Evolutionary conservation across 331 rosid genomes (phyloP), one percentile per base, ranked within the genome.

Genomic region (Rosa hybrid): DNA sequence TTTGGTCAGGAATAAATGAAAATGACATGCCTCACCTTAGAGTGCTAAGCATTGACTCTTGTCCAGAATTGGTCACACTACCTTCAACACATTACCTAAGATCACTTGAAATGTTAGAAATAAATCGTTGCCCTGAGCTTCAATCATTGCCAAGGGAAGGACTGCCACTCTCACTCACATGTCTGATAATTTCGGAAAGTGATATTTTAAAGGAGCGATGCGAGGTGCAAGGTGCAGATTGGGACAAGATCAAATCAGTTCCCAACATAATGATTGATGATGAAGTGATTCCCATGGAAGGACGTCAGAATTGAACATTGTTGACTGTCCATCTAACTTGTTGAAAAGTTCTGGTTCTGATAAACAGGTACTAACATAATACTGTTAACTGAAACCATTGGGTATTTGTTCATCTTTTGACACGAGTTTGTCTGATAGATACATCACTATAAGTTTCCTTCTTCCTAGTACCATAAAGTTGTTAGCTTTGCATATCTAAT

Each of bases 101-200:
- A 42, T 71, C 75, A 6, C 75, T 71, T 12, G 20, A 46, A 4
- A 12, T 11, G 25, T 71, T 71, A 5, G 75, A 71, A 25, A 45
- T 71, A 18, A 71, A 45, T 6, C 39, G 57, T 3, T 71, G 75
- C 34, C 21, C 75, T 5, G 10, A 44, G 41, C 75, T 71, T 46
- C 57, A 23, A 23, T 46, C 75, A 46, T 71, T 71, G 16, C 75
- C 75, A 21, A 48, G 10, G 8, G 75, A 46, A 44, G 75, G 75
- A 46, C 56, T 71, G 0, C 57, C 75, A 0, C 16, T 7, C 34
- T 71, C 42, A n/a, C 75, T 71, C 18, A 7, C 25, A 44, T 20
- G 34, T 46, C 46, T 71, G 75, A 45, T 71, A 17, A 71, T 71
- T 71, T 44, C 14, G 21, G 75, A 45, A 8, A 20, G 75, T 71